phyloP scores from a whole-genome alignment of 148 eudicot genomes.

The Rhododendron vialii region DNA sequence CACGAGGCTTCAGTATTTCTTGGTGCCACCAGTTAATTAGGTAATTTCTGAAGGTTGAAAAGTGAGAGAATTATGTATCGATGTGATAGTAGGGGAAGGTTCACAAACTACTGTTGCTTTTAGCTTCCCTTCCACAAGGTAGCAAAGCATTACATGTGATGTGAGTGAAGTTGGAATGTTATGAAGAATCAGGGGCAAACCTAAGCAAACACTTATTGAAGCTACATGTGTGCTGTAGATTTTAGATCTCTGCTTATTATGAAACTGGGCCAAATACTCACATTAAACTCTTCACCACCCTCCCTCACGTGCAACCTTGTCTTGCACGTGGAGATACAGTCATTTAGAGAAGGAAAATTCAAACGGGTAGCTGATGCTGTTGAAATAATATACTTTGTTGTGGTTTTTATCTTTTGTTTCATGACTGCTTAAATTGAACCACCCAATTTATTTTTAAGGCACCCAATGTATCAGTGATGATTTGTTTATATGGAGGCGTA shows the following conservation, averaged over 20 bases:
- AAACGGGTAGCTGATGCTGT: background rate
- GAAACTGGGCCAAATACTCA: background rate
- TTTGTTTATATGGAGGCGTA: background rate
- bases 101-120: background rate
- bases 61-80: background rate
- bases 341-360: background rate
- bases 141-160: background rate
- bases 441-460: background rate
- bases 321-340: background rate
- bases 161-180: background rate
- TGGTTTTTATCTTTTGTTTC: background rate
- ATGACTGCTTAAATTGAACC: background rate
- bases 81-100: background rate
- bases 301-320: background rate
- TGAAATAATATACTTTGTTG: background rate
- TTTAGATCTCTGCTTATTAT: background rate
- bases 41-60: background rate
- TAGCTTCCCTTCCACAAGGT: background rate
- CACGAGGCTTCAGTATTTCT: background rate
- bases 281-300: background rate
- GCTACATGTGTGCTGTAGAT: background rate
- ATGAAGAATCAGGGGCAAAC: background rate
- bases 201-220: background rate
- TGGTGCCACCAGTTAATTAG: background rate
- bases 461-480: background rate